These are phyloP conservation scores for Heterobasidion parviporum DNA, from an alignment of 1,284 basidiomycete species.

Conservation along the genomic window DNA sequence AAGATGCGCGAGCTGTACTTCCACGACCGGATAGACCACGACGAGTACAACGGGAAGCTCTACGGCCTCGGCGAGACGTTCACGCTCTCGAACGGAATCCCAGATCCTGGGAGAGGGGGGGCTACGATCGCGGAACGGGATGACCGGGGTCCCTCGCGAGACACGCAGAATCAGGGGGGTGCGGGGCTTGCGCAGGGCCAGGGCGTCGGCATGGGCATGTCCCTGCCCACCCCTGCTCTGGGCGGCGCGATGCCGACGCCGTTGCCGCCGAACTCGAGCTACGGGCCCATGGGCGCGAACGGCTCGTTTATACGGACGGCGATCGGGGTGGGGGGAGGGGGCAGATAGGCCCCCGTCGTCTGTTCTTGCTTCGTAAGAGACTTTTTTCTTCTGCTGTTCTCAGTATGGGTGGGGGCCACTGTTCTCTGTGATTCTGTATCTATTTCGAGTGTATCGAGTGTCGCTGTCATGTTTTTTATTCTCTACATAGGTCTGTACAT, in stretches of 20 bases:
- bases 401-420: slow-evolving; percentile 5
- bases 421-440: slow-evolving; percentile 11
- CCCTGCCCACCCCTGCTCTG: slow-evolving; percentile 33
- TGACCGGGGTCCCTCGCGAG: slow-evolving; percentile 49
- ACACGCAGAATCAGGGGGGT: slow-evolving; percentile 49
- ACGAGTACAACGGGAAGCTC: slow-evolving; percentile 67
- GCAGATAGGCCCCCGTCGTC: slow-evolving; percentile 15
- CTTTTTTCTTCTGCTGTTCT: slow-evolving; percentile 15
- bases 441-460: slow-evolving; percentile 13
- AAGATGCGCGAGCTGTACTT: slow-evolving; percentile 92
- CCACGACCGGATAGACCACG: slow-evolving; percentile 77
- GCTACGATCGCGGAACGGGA: slow-evolving; percentile 74
- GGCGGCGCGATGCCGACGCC: slow-evolving; percentile 26
- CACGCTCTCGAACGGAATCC: slow-evolving; percentile 52
- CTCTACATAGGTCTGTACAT: not conserved
- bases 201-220: slow-evolving; percentile 9
- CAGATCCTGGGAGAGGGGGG: slow-evolving; percentile 57
- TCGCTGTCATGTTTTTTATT: slow-evolving; percentile 4
- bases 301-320: slow-evolving; percentile 57
- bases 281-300: slow-evolving; percentile 50
- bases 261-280: slow-evolving; percentile 40
- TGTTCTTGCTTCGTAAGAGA: not conserved
- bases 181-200: slow-evolving; percentile 27
- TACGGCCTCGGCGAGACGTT: slow-evolving; percentile 75
- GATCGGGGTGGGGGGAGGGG: slow-evolving; percentile 51